phyloP scores from a whole-genome alignment of 177 flowering plant genomes.

The Vitis hybrid region DNA sequence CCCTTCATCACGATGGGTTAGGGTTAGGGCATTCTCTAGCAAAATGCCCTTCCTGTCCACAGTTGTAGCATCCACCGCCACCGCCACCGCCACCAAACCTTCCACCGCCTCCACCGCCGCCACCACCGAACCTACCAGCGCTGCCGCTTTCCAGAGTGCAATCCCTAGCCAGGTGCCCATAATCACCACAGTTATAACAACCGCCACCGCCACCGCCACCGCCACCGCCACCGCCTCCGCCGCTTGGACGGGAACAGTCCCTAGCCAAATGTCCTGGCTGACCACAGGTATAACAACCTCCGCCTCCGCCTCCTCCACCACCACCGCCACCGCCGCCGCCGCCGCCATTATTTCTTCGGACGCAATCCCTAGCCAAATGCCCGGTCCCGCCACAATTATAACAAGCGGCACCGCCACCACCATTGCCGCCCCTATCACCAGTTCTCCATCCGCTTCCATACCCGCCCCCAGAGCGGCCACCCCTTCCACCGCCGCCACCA shows the following conservation, averaged over 20 bases:
- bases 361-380: slow-evolving; percentile 44
- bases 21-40: slow-evolving; percentile 39
- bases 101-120: slow-evolving; percentile 23
- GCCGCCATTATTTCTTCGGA: neutral
- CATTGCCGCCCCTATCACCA: slow-evolving; percentile 20
- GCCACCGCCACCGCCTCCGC: slow-evolving; percentile 19
- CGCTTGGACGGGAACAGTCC: slow-evolving; percentile 16
- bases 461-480: slow-evolving; percentile 30
- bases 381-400: slow-evolving; percentile 40
- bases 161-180: slow-evolving; percentile 27
- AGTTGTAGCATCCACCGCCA: slow-evolving; percentile 18
- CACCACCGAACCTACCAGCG: slow-evolving; percentile 18
- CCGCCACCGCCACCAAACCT: slow-evolving; percentile 22
- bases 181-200: slow-evolving; percentile 24
- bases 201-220: slow-evolving; percentile 22
- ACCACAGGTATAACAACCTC: slow-evolving; percentile 35
- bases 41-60: slow-evolving; percentile 43
- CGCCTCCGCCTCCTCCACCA: slow-evolving; percentile 18
- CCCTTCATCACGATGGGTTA: slow-evolving; percentile 8
- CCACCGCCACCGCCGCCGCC: slow-evolving; percentile 15
- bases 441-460: slow-evolving; percentile 12
- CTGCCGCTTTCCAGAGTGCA: slow-evolving; percentile 17
- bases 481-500: slow-evolving; percentile 21
- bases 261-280: slow-evolving; percentile 26
- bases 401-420: slow-evolving; percentile 30